These are phyloP conservation scores for Tetrastigma voinierianum DNA, from an alignment of 164 flowering plant species.

Conservation along the genomic window DNA sequence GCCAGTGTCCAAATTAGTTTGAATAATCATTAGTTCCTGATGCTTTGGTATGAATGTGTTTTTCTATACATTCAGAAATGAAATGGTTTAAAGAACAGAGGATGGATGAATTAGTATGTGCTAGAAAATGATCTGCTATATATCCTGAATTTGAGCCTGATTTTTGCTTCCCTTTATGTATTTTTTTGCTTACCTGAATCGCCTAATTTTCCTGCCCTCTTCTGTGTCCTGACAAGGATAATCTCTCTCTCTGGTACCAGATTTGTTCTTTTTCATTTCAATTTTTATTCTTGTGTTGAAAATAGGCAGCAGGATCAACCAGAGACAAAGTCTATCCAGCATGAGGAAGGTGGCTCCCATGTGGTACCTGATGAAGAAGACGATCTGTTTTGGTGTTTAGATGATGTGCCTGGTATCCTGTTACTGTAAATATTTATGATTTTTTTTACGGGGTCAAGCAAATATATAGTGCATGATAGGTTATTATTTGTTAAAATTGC, in stretches of 20 bases:
- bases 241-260: neutral
- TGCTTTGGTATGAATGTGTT: too few relatives aligned
- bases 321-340: slow-evolving; percentile 37
- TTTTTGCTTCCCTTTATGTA: neutral
- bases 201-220: neutral
- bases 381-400: slow-evolving; percentile 65
- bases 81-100: too few relatives aligned
- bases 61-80: too few relatives aligned
- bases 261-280: neutral
- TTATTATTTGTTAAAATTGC: slow-evolving; percentile 29
- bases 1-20: too few relatives aligned
- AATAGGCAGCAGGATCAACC: slow-evolving; percentile 57
- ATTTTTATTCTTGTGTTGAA: neutral
- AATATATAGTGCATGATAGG: neutral
- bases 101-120: too few relatives aligned
- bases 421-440: neutral
- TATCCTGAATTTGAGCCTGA: neutral
- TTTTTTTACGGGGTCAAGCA: too few relatives aligned
- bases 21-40: too few relatives aligned
- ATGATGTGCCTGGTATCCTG: slow-evolving; percentile 74
- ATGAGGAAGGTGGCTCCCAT: slow-evolving; percentile 32
- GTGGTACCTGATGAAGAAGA: slow-evolving; percentile 51
- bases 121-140: neutral
- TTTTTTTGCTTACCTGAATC: neutral
- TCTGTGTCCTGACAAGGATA: neutral